Percentiles rank a stretch among this genome's conserved stretches.
These are phyloP conservation scores for Mucuna pruriens DNA, from an alignment of 306 rosid species.

Conservation along the genomic window DNA sequence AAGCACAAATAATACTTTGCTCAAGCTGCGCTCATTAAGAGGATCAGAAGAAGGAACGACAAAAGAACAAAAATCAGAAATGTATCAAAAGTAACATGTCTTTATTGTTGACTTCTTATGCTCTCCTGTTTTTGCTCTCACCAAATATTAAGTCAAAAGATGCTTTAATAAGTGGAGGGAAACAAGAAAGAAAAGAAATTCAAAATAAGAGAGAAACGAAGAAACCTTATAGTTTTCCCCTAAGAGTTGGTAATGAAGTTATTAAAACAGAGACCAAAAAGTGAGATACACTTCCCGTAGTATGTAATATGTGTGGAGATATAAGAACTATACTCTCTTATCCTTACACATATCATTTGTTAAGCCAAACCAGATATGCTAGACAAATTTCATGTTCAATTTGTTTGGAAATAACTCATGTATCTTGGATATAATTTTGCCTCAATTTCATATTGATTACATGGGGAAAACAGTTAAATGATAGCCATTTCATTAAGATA, in stretches of 20 bases:
- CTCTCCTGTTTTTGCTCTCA: no score
- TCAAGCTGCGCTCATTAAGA: no score
- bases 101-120: no score
- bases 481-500: constrained; percentile 4
- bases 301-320: background rate
- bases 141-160: no score
- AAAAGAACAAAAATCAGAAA: no score
- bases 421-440: background rate
- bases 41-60: no score
- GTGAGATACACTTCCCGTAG: background rate
- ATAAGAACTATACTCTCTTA: background rate
- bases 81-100: no score
- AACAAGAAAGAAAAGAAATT: no score
- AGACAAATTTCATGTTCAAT: constrained; percentile 9
- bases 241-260: background rate
- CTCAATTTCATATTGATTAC: constrained; percentile 26
- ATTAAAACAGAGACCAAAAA: background rate
- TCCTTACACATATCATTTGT: background rate
- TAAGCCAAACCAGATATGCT: constrained; percentile 16
- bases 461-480: background rate
- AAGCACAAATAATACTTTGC: no score
- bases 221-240: no score
- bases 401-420: background rate
- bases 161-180: no score
- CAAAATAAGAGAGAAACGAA: no score